These are phyloP conservation scores for Aspergillus ochraceoroseus DNA, from an alignment of 2,329 filamentous ascomycete species.

Conservation along the genomic window DNA sequence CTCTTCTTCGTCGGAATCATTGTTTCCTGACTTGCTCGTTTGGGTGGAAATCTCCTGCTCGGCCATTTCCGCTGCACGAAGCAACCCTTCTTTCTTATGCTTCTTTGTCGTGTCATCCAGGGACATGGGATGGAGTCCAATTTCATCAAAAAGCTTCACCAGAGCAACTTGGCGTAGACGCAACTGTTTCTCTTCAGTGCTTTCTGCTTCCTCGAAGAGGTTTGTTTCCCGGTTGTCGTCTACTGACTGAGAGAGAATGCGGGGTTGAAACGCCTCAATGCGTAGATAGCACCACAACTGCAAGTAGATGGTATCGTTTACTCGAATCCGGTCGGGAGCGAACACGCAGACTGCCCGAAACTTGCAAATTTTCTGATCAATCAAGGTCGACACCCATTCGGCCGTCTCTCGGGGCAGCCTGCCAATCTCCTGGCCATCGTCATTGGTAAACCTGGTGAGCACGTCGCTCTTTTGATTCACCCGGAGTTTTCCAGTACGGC, in stretches of 20 bases:
- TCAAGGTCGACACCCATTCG: slow-evolving; percentile 83
- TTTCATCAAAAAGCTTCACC: slow-evolving; percentile 82
- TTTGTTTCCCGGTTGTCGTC: slow-evolving; percentile 66
- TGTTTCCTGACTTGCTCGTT: slow-evolving; percentile 38
- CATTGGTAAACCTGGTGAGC: slow-evolving; percentile 84
- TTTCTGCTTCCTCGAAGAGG: slow-evolving; percentile 81
- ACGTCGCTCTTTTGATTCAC: slow-evolving; percentile 69
- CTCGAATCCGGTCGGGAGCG: slow-evolving; percentile 74
- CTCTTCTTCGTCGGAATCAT: slow-evolving; percentile 65
- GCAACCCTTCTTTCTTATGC: slow-evolving; percentile 74
- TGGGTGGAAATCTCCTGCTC: slow-evolving; percentile 67
- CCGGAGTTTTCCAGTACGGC: slow-evolving; percentile 44
- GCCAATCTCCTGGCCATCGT: slow-evolving; percentile 74
- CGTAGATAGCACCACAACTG: slow-evolving; percentile 77
- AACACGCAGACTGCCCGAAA: slow-evolving; percentile 89
- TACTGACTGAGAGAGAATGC: slow-evolving; percentile 49
- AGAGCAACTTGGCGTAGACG: slow-evolving; percentile 80
- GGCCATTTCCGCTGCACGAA: slow-evolving; percentile 81
- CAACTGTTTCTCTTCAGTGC: slow-evolving; percentile 74
- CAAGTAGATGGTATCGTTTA: slow-evolving; percentile 90
- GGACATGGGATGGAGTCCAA: slow-evolving; percentile 71
- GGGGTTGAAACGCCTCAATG: slow-evolving; percentile 65
- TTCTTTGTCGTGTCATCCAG: slow-evolving; percentile 69
- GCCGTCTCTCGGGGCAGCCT: slow-evolving; percentile 81
- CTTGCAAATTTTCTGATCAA: slow-evolving; percentile 82